phyloP scores from a whole-genome alignment of 2,329 filamentous ascomycete genomes.

The Arthrobotrys iridis region DNA sequence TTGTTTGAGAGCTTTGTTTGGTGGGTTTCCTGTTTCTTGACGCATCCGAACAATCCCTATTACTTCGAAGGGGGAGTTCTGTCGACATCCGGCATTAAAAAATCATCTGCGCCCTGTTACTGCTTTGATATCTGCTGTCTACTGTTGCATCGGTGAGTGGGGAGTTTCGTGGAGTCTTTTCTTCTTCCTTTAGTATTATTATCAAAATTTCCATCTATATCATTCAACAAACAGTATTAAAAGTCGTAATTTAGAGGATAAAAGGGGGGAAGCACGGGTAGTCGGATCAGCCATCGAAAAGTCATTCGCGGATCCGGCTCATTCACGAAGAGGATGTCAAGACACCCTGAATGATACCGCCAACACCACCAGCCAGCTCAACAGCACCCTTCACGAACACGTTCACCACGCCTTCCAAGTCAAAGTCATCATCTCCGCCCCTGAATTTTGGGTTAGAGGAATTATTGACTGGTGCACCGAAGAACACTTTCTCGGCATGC shows the following conservation, averaged over 20 bases:
- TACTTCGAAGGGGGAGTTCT: not conserved
- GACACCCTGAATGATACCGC: conserved; percentile 23
- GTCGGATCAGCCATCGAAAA: not conserved
- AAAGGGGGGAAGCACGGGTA: not conserved
- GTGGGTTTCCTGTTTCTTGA: not conserved
- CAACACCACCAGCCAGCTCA: conserved; percentile 44
- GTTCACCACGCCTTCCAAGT: conserved; percentile 42
- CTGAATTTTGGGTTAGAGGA: not conserved
- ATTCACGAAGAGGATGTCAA: not conserved
- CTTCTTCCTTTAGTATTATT: not conserved
- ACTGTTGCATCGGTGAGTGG: not conserved
- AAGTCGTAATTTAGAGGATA: not conserved
- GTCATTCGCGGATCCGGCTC: not conserved
- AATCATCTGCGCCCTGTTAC: not conserved
- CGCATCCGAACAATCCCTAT: not conserved
- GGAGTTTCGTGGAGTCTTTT: conserved; percentile 11
- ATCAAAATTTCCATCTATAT: too few species aligned
- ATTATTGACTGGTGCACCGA: conserved; percentile 2
- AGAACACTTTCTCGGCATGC: conserved; percentile 29
- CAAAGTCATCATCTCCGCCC: conserved; percentile 24
- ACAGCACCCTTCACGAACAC: conserved; percentile 50
- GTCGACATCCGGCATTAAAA: not conserved
- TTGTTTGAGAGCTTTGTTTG: not conserved
- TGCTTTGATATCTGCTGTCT: not conserved
- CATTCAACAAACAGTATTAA: not conserved